These are phyloP conservation scores for Talaromyces albobiverticillius DNA, from an alignment of 2,329 filamentous ascomycete genomes.

Conservation along the genomic window DNA sequence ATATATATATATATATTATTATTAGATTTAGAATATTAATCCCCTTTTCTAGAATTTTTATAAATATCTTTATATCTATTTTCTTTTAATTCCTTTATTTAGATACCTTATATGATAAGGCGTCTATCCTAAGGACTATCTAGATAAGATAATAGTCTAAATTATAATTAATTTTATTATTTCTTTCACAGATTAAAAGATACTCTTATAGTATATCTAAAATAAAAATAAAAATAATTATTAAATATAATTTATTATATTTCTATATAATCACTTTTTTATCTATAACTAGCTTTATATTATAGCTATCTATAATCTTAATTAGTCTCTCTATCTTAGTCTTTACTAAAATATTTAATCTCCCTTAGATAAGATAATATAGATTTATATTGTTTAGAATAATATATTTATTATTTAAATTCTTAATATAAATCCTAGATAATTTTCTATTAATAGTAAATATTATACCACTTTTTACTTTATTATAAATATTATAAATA, in stretches of 20 bases:
- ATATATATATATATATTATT: background rate
- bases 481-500: background rate
- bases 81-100: background rate
- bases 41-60: background rate
- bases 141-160: background rate
- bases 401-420: background rate
- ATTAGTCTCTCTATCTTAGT: background rate
- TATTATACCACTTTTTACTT: background rate
- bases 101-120: background rate
- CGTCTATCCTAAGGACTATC: background rate
- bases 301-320: background rate
- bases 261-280: background rate
- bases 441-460: background rate
- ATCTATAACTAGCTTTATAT: background rate
- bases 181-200: background rate
- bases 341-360: background rate
- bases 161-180: background rate
- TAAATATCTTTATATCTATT: background rate
- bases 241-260: background rate
- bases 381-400: background rate
- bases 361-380: background rate
- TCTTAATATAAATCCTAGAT: background rate
- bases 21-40: background rate
- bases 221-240: background rate
- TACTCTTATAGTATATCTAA: background rate